Evolutionary conservation across 148 eudicot species (phyloP).

Genomic region (Camellia lanceoleosa): DNA sequence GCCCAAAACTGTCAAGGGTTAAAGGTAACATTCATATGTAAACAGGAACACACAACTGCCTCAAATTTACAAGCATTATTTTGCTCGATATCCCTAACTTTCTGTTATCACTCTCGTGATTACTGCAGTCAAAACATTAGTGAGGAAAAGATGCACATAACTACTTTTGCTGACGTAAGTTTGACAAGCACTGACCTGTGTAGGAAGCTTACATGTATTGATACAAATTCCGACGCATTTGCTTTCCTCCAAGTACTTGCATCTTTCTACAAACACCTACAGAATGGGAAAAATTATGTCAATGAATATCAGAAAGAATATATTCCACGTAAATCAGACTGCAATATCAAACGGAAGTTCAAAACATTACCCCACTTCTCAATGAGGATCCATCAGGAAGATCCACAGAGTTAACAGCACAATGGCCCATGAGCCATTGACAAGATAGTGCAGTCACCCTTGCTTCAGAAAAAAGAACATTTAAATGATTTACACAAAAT

Average conservation of each 20-base stretch:
- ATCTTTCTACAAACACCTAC: conserved; percentile 88
- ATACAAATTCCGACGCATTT: conserved; percentile 92
- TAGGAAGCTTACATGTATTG: conserved; percentile 95
- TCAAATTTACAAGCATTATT: not conserved
- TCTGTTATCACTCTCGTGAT: not conserved
- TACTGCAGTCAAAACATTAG: not conserved
- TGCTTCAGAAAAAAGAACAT: conserved; percentile 43
- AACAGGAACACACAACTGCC: not conserved
- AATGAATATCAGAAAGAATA: conserved; percentile 4
- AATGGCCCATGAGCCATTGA: conserved; percentile 96
- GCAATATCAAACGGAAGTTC: not conserved
- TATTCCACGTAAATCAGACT: not conserved
- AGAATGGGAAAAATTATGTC: conserved; percentile 11
- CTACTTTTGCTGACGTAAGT: not conserved
- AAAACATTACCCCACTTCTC: conserved; percentile 66
- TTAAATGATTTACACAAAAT: not conserved
- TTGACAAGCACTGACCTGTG: conserved; percentile 60
- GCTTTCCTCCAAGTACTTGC: conserved; percentile 97
- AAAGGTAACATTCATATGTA: not conserved
- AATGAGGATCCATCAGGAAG: conserved; percentile 73
- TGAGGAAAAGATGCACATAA: not conserved
- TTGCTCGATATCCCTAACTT: not conserved
- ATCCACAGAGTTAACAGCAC: conserved; percentile 68
- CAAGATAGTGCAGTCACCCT: conserved; percentile 88
- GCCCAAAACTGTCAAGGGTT: not conserved